Conservation (phyloP, 306 rosid species). For the Spatholobus suberectus region DNA sequence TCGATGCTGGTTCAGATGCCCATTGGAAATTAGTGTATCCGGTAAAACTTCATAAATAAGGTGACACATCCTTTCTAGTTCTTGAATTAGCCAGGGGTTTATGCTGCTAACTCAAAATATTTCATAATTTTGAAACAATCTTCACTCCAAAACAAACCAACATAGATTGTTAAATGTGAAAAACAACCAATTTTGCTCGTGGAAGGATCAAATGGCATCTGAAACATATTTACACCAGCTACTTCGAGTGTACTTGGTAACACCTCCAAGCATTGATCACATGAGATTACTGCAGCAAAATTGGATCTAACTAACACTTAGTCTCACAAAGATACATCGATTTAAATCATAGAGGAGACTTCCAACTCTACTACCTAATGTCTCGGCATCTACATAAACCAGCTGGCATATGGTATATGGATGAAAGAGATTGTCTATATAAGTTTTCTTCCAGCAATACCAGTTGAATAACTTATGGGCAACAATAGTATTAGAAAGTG, state of each 20-base stretch:
- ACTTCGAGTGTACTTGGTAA: slow-evolving; percentile 47
- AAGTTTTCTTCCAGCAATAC: slow-evolving; percentile 16
- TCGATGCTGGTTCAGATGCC: slow-evolving; percentile 27
- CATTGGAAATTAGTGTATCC: slow-evolving; percentile 16
- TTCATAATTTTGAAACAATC: slow-evolving; percentile 6
- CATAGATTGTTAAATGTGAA: slow-evolving; percentile 23
- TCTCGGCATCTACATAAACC: slow-evolving; percentile 34
- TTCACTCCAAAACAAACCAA: slow-evolving; percentile 31
- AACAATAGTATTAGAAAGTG: not conserved
- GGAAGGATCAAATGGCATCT: slow-evolving; percentile 43
- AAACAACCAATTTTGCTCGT: slow-evolving; percentile 38
- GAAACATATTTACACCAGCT: slow-evolving; percentile 47
- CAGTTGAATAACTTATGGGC: not conserved
- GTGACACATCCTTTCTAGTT: slow-evolving; percentile 29
- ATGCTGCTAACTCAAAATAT: slow-evolving; percentile 39
- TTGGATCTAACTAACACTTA: slow-evolving; percentile 39
- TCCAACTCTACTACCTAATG: slow-evolving; percentile 32
- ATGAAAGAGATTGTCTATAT: slow-evolving; percentile 32
- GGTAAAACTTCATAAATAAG: slow-evolving; percentile 8
- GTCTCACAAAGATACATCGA: slow-evolving; percentile 41
- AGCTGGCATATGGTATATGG: not conserved
- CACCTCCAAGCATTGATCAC: slow-evolving; percentile 45
- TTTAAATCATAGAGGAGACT: slow-evolving; percentile 47
- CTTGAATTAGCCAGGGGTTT: slow-evolving; percentile 38
- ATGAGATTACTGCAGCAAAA: slow-evolving; percentile 46